Evolutionary conservation across 163 green algal genomes (phyloP).

Genomic region (Prototheca cutis): DNA sequence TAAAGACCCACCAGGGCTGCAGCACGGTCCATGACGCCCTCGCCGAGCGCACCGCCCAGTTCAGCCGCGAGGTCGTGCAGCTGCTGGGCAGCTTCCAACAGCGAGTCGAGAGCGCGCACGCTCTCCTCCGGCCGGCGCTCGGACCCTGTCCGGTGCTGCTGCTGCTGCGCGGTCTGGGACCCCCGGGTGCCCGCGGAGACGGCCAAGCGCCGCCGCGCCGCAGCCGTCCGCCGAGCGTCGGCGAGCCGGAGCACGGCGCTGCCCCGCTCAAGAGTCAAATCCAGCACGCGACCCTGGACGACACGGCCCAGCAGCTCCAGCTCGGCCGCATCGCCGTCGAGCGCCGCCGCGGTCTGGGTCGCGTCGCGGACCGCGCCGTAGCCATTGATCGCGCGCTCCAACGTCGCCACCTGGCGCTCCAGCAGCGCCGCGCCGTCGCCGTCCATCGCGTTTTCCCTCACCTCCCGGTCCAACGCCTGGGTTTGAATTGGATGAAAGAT

Average conservation of each 20-base stretch:
- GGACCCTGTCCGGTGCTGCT: too few species aligned
- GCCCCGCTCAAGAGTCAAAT: constrained; percentile 12
- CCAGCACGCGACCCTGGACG: constrained; percentile 24
- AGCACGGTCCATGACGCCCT: constrained; percentile 40
- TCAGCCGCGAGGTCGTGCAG: constrained; percentile 35
- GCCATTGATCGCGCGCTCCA: constrained; percentile 10
- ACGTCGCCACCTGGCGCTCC: constrained; percentile 9
- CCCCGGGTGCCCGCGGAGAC: not conserved
- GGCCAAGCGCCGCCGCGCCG: constrained; percentile 10
- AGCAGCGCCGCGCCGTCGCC: constrained; percentile 25
- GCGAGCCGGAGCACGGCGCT: not conserved
- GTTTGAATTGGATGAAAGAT: too few species aligned
- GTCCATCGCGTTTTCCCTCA: not conserved
- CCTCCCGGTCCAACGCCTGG: constrained; percentile 4
- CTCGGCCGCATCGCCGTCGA: constrained; percentile 18
- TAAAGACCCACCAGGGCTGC: constrained; percentile 23
- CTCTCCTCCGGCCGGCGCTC: constrained; percentile 37
- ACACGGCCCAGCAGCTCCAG: constrained; percentile 27
- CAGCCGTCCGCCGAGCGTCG: not conserved
- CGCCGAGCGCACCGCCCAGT: constrained; percentile 37
- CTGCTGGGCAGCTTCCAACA: constrained; percentile 19
- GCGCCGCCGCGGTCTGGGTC: too few species aligned
- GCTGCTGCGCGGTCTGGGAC: not conserved
- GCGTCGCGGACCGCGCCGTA: too few species aligned
- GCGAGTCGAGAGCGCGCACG: constrained; percentile 34